Evolutionary conservation across 176 grass and related monocot genomes (phyloP), one percentile per base, ranked within the genome.

Genomic region (Oryza coarctata): DNA sequence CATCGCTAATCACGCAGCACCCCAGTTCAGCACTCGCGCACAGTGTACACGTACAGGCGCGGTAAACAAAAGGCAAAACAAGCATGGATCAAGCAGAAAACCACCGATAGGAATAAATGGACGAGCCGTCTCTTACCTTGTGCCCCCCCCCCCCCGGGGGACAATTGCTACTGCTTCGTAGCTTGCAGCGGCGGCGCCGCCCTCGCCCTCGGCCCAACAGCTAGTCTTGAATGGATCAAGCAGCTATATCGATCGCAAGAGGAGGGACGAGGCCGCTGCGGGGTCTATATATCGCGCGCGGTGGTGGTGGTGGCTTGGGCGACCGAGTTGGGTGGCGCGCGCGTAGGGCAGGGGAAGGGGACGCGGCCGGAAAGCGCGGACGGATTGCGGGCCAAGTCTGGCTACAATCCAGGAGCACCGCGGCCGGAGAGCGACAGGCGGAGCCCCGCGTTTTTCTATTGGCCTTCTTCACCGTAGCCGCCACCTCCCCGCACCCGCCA

Each of bases 311-410:
- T 57, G 55, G 55, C 22, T 22, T 66, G 83, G 82, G 22, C 79
- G 57, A 49, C 17, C 50, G 12, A 32, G 81, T 76, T 82, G 70
- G 84, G 64, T 75, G 65, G 75, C 32, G 83, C 50, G 57, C n/a
- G 29, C 39, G 43, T 33, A 57, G 52, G 20, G 52, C 20, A 50
- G 52, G 52, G 52, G 20, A 60, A 4, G 55, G 49, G 18, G 49
- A 52, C 55, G 50, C 29, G 73, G 74, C 83, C 83, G 74, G 83
- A 88, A 90, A 88, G 87, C 57, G 79, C 81, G 84, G 90, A 94
- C 90, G 88, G 89, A 98, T 94, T 98, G 88, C 85, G 82, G 86
- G 90, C 87, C 74, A 98, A 94, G 95, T 78, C 81, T 86, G 60
- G 81, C 65, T 87, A 41, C 88, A 84, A 87, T 89, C 86, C 82